phyloP scores from a whole-genome alignment of 495 filamentous ascomycete genomes.

The Penicillium manginii region DNA sequence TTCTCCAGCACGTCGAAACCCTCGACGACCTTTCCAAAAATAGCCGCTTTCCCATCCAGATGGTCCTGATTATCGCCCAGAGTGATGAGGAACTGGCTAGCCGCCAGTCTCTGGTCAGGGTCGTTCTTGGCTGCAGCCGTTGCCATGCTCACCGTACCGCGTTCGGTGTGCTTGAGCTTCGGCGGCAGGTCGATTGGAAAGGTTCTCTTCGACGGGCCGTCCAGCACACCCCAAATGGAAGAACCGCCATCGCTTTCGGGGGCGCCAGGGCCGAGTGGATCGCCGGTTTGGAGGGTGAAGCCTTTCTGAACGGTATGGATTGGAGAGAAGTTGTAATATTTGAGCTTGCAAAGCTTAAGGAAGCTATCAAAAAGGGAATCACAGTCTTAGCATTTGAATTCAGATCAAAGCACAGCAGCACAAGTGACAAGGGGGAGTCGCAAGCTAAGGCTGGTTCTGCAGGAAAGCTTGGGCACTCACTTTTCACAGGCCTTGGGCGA shows the following conservation, averaged over 20 bases:
- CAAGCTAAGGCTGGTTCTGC: neutral
- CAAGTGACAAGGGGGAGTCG: too few relatives aligned
- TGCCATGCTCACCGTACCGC: slow-evolving; percentile 93
- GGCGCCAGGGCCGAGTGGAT: slow-evolving; percentile 84
- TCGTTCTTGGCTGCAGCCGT: slow-evolving; percentile 76
- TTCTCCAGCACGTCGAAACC: slow-evolving; percentile 91
- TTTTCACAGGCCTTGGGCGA: slow-evolving; percentile 91
- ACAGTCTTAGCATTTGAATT: slow-evolving; percentile 54
- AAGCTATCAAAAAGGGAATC: slow-evolving; percentile 64
- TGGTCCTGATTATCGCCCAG: slow-evolving; percentile 85
- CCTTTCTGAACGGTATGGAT: slow-evolving; percentile 85
- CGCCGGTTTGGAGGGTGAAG: slow-evolving; percentile 94
- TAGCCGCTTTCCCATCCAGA: slow-evolving; percentile 86
- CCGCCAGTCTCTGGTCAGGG: slow-evolving; percentile 78
- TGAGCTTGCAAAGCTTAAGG: slow-evolving; percentile 95
- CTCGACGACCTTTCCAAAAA: slow-evolving; percentile 93
- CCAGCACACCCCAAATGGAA: slow-evolving; percentile 85
- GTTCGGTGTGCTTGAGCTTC: slow-evolving; percentile 82
- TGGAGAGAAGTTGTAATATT: slow-evolving; percentile 97
- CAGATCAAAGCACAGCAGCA: too few relatives aligned
- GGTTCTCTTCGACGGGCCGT: slow-evolving; percentile 72
- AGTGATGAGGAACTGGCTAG: slow-evolving; percentile 90
- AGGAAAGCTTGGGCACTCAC: slow-evolving; percentile 54
- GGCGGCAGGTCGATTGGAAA: slow-evolving; percentile 82
- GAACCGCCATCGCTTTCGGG: slow-evolving; percentile 85